A percentile compares a stretch with the other conserved stretches of the same genome.
phyloP scores from a whole-genome alignment of 2,329 filamentous ascomycete species.

The Elsinoe arachidis region DNA sequence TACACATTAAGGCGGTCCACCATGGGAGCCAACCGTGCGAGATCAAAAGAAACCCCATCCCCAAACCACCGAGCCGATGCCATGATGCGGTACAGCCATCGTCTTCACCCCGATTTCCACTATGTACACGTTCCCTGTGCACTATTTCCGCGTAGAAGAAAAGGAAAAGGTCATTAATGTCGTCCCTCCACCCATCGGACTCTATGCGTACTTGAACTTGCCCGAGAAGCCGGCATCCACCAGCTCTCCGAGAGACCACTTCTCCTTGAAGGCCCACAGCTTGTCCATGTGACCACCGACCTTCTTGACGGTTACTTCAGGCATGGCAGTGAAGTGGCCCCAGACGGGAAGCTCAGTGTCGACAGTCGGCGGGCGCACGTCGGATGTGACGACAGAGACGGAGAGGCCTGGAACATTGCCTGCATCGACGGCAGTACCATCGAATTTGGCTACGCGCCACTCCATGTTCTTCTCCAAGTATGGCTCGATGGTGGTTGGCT shows the following conservation, averaged over 20 bases:
- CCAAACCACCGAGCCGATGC: neutral
- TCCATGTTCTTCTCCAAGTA: slow-evolving; percentile 27
- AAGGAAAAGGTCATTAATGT: neutral
- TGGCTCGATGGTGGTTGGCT: slow-evolving; percentile 20
- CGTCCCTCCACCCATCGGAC: neutral
- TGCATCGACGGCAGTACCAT: slow-evolving; percentile 28
- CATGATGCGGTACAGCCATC: neutral
- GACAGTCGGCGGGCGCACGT: slow-evolving; percentile 30
- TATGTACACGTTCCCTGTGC: neutral
- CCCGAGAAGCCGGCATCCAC: slow-evolving; percentile 2
- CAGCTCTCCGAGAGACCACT: slow-evolving; percentile 4
- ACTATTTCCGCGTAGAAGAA: neutral
- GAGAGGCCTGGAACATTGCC: slow-evolving; percentile 30
- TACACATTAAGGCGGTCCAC: slow-evolving; percentile 9
- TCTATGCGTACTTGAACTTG: neutral
- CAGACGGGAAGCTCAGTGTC: slow-evolving; percentile 31
- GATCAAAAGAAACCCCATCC: neutral
- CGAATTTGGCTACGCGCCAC: slow-evolving; percentile 29
- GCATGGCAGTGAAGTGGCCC: slow-evolving; percentile 26
- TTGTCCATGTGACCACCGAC: slow-evolving; percentile 18
- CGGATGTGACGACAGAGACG: slow-evolving; percentile 32
- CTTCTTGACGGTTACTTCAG: slow-evolving; percentile 21
- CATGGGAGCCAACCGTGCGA: neutral
- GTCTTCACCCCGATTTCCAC: neutral
- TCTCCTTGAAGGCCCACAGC: slow-evolving; percentile 11